Percentiles rank a stretch among this genome's conserved stretches.
These are phyloP conservation scores for Pyrus betulifolia DNA, from an alignment of 306 rosid species.

Conservation along the genomic window DNA sequence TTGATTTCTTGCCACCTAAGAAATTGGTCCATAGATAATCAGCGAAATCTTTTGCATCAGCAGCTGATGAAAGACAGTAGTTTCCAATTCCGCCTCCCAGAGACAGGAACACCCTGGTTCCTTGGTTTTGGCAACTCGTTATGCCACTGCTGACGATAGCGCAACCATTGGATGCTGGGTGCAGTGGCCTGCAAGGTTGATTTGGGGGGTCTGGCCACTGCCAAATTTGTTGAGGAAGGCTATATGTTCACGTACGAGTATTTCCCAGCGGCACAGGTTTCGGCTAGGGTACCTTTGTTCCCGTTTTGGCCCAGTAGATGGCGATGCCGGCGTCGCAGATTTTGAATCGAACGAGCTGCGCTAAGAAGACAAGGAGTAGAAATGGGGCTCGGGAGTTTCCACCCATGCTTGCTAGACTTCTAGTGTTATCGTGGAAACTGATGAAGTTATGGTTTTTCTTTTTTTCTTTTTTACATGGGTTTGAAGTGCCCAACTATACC, in stretches of 20 bases:
- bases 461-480: too few relatives aligned
- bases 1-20: conserved; percentile 52
- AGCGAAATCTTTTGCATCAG: conserved; percentile 44
- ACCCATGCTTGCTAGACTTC: conserved; percentile 17
- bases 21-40: conserved; percentile 52
- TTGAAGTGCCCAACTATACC: too few relatives aligned
- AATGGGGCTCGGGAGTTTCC: background rate
- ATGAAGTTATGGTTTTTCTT: background rate
- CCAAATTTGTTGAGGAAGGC: conserved; percentile 36
- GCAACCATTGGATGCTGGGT: conserved; percentile 39
- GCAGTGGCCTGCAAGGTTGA: conserved; percentile 67
- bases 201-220: conserved; percentile 36
- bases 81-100: conserved; percentile 56
- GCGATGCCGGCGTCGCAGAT: conserved; percentile 36
- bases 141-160: conserved; percentile 27
- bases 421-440: background rate
- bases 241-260: conserved; percentile 43
- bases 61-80: conserved; percentile 39
- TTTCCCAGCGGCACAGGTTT: conserved; percentile 52
- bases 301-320: conserved; percentile 68
- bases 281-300: conserved; percentile 48
- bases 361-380: conserved; percentile 12
- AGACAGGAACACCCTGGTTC: conserved; percentile 55
- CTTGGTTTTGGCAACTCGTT: conserved; percentile 44
- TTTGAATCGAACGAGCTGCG: conserved; percentile 4